phyloP scores from a whole-genome alignment of 192 early-diverging fungal species.

The Coemansia sp. region DNA sequence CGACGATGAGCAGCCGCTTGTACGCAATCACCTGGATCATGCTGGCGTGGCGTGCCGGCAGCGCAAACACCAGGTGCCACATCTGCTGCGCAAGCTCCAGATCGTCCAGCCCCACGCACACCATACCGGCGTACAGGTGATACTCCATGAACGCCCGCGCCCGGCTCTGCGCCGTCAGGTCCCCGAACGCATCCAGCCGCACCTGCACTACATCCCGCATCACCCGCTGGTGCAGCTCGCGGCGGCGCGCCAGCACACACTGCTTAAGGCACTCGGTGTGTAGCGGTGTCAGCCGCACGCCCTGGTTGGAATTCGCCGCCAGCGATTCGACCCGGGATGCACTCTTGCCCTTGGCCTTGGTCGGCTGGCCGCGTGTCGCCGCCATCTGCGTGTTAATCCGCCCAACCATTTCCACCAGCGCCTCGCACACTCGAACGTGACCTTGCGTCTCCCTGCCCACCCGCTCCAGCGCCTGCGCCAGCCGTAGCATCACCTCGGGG shows the following conservation, averaged over 20 bases:
- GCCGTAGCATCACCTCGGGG: slow-evolving; percentile 20
- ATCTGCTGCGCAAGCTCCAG: slow-evolving; percentile 14
- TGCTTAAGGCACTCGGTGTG: slow-evolving; percentile 37
- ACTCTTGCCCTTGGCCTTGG: background rate
- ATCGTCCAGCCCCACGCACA: slow-evolving; percentile 17
- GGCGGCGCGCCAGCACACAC: slow-evolving; percentile 27
- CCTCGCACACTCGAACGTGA: slow-evolving; percentile 5
- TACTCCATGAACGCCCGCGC: slow-evolving; percentile 30
- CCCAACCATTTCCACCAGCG: slow-evolving; percentile 14
- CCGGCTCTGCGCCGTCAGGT: slow-evolving; percentile 1
- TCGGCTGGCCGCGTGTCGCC: background rate
- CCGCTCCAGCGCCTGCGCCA: slow-evolving; percentile 4
- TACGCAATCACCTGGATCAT: slow-evolving; percentile 29
- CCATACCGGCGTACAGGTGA: slow-evolving; percentile 40
- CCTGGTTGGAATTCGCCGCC: background rate
- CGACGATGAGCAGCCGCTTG: slow-evolving; percentile 28
- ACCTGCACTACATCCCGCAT: slow-evolving; percentile 2
- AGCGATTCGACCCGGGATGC: background rate
- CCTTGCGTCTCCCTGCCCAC: background rate
- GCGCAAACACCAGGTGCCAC: slow-evolving; percentile 40
- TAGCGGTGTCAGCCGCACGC: slow-evolving; percentile 35
- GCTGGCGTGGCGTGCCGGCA: slow-evolving; percentile 30
- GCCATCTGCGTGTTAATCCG: slow-evolving; percentile 23
- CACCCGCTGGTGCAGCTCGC: slow-evolving; percentile 16
- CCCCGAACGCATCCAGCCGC: slow-evolving; percentile 24